phyloP scores from a whole-genome alignment of 1,139 yeast genomes.

The Blastobotrys raffinosifermentans region DNA sequence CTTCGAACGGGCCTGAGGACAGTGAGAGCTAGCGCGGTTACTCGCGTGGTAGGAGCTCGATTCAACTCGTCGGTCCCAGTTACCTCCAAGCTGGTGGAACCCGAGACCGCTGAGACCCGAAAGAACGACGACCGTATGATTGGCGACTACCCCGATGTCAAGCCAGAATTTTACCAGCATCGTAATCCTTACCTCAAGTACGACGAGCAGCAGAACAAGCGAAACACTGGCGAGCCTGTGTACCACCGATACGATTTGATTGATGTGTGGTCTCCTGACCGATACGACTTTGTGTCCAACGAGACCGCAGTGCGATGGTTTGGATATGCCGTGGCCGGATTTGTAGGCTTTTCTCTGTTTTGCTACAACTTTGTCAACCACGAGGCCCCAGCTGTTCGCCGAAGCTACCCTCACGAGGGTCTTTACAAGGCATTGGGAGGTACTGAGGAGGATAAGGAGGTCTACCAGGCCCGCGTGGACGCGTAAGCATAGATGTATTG shows the following conservation, averaged over 20 bases:
- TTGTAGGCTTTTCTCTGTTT: conserved; percentile 50
- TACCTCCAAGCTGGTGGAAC: background rate
- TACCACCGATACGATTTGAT: conserved; percentile 65
- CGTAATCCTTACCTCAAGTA: conserved; percentile 68
- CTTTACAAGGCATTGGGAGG: conserved; percentile 71
- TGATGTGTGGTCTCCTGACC: conserved; percentile 87
- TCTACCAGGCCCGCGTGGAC: conserved; percentile 27
- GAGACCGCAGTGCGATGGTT: conserved; percentile 52
- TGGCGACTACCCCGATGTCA: conserved; percentile 47
- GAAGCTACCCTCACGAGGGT: conserved; percentile 72
- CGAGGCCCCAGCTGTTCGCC: conserved; percentile 69
- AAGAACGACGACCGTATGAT: conserved; percentile 21
- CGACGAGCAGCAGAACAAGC: conserved; percentile 78
- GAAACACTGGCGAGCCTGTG: conserved; percentile 69
- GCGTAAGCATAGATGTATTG: no score
- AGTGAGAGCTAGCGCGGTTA: background rate
- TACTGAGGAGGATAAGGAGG: conserved; percentile 30
- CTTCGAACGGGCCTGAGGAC: no score
- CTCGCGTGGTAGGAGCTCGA: background rate
- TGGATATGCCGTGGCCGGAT: conserved; percentile 47
- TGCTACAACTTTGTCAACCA: conserved; percentile 60
- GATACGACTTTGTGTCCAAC: conserved; percentile 56
- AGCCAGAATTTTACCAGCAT: conserved; percentile 47
- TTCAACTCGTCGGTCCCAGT: background rate
- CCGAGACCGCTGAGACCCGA: conserved; percentile 6